Evolutionary conservation across 495 filamentous ascomycete genomes (phyloP), one percentile per base, ranked within the genome.

Genomic region (Bombardia bombarda): DNA sequence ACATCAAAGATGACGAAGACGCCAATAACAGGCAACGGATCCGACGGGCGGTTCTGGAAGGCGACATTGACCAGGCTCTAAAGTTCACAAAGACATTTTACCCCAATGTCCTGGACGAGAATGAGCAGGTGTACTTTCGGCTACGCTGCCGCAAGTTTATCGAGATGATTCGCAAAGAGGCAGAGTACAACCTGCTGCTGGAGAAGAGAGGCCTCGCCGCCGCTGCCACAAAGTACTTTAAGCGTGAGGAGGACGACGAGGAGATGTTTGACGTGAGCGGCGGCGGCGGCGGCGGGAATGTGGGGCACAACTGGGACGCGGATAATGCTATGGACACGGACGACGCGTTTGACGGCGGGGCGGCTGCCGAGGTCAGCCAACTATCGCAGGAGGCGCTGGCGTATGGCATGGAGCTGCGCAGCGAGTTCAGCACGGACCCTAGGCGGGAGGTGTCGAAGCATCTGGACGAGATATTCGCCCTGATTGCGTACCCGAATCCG

Each of bases 81-180:
- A 82, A 87, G 56, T 78, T 82, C 56, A 95, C 86, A 22, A 78
- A 81, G 42, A 67, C 69, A 5, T 88, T 78, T 52, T 97, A 95
- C 57, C 82, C 87, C 8, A 67, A 72, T 18, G 92, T 97, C 6
- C 73, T 99, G 9, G 72, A 78, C 31, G 77, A 87, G n/a, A 86
- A 94, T 50, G 79, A 87, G 23, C 82, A 89, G 31, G 89, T 96
- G 21, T 84, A 88, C 60, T 99, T 97, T 65, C 83, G 86, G 42
- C 70, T 99, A 36, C 78, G 82, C 44, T 95, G 92, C 56, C 77
- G 87, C 49, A 95, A 90, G 62, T 94, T 96, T 55, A 78, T 97
- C 37, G 92, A 98, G 63, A 94, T 98, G 87, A 90, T 95, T 50
- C 82, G 89, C 19, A 78, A 74, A 43, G 83, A 78, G 45, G 82